Evolutionary conservation across 441 rosid species (phyloP), one percentile per base, ranked within the genome.

Genomic region (Populus trichocarpa): DNA sequence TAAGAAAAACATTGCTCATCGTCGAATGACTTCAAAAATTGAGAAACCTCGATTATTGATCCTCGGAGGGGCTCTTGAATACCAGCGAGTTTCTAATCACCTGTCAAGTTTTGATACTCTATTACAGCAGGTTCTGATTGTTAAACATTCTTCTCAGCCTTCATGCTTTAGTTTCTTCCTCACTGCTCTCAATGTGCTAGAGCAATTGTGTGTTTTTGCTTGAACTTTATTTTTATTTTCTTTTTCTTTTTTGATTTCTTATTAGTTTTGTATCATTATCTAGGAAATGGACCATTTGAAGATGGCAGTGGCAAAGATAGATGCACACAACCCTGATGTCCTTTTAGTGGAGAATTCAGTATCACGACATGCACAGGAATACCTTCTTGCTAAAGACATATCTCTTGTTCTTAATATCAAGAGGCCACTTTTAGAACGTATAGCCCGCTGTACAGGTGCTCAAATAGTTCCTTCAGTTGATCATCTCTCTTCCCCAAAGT

Each of bases 291-390:
- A 97, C 85, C 97, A 95, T 89, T 78, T 97, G 79, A 97, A 90
- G 89, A 95, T 97, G 99, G 98, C 99, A 65, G 99, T 95, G 76
- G 89, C 99, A 71, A 95, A 92, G 92, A 93, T 97, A 83, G 93
- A 87, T 67, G 96, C 90, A 32, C 95, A 92, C 82, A 89, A 91
- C 74, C 99, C 99, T 72, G 87, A 93, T 83, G 83, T 97, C 71
- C 90, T 97, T 79, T 88, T 97, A 74, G 99, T 97, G 6, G 99
- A 97, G 90, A 97, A 92, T 79, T 95, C 99, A 75, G 99, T 97
- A 74, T 97, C 99, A 30, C 89, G 99, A 69, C 87, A 82, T 83
- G 99, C 98, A 6, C 99, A 95, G 82, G 99, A 95, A 22, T 95
- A 90, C 85, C 97, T 97, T 83, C 96, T 95, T 75, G 92, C 79